Conservation (phyloP, 73 alveolate genomes). For the Tetrahymena elliotti region DNA sequence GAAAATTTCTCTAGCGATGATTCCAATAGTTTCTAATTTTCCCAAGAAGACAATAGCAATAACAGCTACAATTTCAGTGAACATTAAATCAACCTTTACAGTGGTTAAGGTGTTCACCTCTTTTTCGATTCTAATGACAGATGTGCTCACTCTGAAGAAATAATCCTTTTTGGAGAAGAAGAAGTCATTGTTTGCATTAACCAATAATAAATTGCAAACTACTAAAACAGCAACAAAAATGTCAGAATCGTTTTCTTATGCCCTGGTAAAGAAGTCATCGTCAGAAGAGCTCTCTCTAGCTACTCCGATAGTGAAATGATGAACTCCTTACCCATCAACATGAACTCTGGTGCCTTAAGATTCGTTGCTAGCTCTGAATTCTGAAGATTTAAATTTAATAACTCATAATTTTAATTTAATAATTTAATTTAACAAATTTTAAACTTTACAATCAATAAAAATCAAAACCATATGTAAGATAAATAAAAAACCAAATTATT, state of each 20-base stretch:
- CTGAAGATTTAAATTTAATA: not conserved
- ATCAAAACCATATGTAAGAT: not conserved
- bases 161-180: not conserved
- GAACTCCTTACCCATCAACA: not conserved
- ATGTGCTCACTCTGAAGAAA: not conserved
- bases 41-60: not conserved
- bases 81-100: not conserved
- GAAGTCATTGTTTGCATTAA: not conserved
- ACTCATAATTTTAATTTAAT: not conserved
- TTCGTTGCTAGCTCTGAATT: not conserved
- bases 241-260: not conserved
- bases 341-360: not conserved
- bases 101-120: not conserved
- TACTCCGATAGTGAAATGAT: not conserved
- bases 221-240: not conserved
- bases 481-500: not conserved
- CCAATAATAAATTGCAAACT: not conserved
- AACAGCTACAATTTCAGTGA: not conserved
- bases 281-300: not conserved
- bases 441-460: not conserved
- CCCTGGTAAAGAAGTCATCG: not conserved
- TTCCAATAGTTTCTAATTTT: not conserved
- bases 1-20: not conserved
- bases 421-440: not conserved
- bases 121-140: not conserved